Evolutionary conservation across 352 stramenopile species (phyloP), one percentile per base, ranked within the genome.

Genomic region (Phytopythium vexans): DNA sequence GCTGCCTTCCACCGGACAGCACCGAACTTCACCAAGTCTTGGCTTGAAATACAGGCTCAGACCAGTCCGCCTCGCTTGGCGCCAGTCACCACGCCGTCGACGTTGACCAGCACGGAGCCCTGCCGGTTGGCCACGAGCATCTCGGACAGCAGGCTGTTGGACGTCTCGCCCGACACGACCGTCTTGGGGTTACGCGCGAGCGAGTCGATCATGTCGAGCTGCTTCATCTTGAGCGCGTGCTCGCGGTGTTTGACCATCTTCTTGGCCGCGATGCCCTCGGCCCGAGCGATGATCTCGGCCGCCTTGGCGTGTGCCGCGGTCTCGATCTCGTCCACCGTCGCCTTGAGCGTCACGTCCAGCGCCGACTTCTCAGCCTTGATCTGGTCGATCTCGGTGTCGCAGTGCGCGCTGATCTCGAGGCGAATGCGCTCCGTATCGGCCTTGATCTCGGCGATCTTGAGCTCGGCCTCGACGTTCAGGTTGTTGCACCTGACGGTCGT

Each of bases 81-180:
- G 21, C 21, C 21, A 2, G 21, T 27, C 21, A 27, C 15, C 27
- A 16, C 10, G 11, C 43, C 51, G 7, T 68, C 68, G 31, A 80
- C 21, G 43, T 81, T 84, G 6, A 87, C 51, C 44, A 86, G 65
- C 2, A 87, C 44, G 35, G 72, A 80, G 39, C 56, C 62, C 49
- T 87, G 70, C 21, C 68, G 72, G 50, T 87, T 79, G 8, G 73
- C 72, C 14, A 84, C 70, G 50, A 86, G 62, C 52, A 86, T 64
- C 54, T 87, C 76, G 6, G 75, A 68, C 8, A 86, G 51, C 31
- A 84, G 41, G 53, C 65, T 82, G 49, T 77, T 79, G 15, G 64
- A 73, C 6, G 62, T 66, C n/a, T 79, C 71, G 45, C 74, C 74
- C 11, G 69, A 73, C 31, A 86, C 60, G 8, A 86, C 68, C 6